A percentile compares a stretch with the other conserved stretches of the same genome.
Evolutionary conservation across 805 yeast species (phyloP).

Genomic region (Metschnikowia aberdeeniae): DNA sequence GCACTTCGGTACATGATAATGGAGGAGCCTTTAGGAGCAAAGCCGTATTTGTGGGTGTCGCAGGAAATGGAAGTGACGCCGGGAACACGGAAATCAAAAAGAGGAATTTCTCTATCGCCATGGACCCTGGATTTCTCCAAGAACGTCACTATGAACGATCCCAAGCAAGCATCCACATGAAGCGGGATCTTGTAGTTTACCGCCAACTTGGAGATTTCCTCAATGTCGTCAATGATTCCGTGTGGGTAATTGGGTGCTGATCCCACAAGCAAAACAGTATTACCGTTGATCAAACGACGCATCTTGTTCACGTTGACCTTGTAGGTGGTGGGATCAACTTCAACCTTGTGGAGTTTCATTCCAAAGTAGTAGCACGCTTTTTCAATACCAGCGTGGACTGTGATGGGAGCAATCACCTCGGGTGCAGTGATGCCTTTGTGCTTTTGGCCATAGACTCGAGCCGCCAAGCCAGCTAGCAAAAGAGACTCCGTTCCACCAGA

Average conservation of each 20-base stretch:
- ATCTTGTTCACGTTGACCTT: constrained; percentile 65
- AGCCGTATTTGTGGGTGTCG: constrained; percentile 98
- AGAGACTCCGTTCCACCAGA: constrained; percentile 96
- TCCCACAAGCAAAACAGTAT: constrained; percentile 82
- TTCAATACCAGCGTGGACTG: constrained; percentile 93
- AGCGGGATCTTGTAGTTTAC: constrained; percentile 69
- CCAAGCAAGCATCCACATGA: constrained; percentile 95
- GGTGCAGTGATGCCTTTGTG: constrained; percentile 61
- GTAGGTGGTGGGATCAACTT: constrained; percentile 61
- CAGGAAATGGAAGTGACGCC: constrained; percentile 98
- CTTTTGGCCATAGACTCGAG: constrained; percentile 67
- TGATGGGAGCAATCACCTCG: constrained; percentile 83
- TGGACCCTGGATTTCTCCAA: constrained; percentile 52
- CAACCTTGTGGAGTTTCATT: constrained; percentile 78
- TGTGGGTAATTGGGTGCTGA: constrained; percentile 98
- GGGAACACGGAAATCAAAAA: constrained; percentile 80
- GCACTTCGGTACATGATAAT: constrained; percentile 80
- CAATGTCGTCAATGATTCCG: constrained; percentile 90
- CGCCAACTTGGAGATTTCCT: constrained; percentile 62
- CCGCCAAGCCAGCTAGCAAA: constrained; percentile 80
- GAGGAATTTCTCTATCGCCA: constrained; percentile 44
- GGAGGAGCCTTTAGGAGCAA: constrained; percentile 96
- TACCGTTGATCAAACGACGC: constrained; percentile 59
- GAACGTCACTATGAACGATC: constrained; percentile 85
- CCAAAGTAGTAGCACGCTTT: constrained; percentile 91